A percentile compares a stretch with the other conserved stretches of the same genome.
phyloP scores from a whole-genome alignment of 176 grass and related monocot species.

The Aegilops umbellulata region DNA sequence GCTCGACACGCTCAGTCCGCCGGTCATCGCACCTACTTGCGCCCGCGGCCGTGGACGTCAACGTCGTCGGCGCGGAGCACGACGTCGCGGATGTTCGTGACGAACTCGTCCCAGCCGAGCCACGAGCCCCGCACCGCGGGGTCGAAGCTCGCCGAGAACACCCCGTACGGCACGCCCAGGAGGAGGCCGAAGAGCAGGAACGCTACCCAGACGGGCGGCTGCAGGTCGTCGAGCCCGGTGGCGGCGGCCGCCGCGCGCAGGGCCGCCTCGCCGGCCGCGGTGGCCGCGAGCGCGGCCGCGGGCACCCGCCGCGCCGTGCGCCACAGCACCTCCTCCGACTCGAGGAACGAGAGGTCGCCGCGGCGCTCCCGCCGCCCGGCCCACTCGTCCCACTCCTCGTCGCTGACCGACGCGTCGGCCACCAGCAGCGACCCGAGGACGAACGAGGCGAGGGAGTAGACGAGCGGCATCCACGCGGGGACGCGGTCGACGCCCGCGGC shows the following conservation, averaged over 20 bases:
- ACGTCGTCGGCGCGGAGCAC: constrained; percentile 7
- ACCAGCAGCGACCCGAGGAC: constrained; percentile 37
- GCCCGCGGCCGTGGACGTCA: neutral
- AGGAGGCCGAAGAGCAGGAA: constrained; percentile 47
- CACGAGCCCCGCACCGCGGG: constrained; percentile 38
- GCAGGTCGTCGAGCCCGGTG: constrained; percentile 35
- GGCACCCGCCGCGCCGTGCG: constrained; percentile 22
- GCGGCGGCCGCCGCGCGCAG: constrained; percentile 25
- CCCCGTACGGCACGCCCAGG: constrained; percentile 41
- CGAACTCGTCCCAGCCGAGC: constrained; percentile 41
- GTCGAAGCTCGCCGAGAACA: constrained; percentile 46
- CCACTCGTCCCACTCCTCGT: constrained; percentile 37
- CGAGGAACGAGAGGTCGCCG: constrained; percentile 40
- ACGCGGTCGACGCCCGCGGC: constrained; percentile 33
- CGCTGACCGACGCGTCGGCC: constrained; percentile 31
- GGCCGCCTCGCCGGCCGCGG: constrained; percentile 26
- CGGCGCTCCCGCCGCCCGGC: neutral
- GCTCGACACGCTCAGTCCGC: neutral
- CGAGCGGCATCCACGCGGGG: constrained; percentile 49
- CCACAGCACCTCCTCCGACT: constrained; percentile 36
- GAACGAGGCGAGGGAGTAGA: constrained; percentile 37
- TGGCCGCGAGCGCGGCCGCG: constrained; percentile 17
- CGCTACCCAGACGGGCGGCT: constrained; percentile 41
- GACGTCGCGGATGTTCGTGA: constrained; percentile 27
- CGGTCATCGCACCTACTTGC: neutral